Percentiles rank a stretch among this genome's conserved stretches.
Evolutionary conservation across 2,329 filamentous ascomycete genomes (phyloP).

Genomic region (Ambrosiella beaveri): DNA sequence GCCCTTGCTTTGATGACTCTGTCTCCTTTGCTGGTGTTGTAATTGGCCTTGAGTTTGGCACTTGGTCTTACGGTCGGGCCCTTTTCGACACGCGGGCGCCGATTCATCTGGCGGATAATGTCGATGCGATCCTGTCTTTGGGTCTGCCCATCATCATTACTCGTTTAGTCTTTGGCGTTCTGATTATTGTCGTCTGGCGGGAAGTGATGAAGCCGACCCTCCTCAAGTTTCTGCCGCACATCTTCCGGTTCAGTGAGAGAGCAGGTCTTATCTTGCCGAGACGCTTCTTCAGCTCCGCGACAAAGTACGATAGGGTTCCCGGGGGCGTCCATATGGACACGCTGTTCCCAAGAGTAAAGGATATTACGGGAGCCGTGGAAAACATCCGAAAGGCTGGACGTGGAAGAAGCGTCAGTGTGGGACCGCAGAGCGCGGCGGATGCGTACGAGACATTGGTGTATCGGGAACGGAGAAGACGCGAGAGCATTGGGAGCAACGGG

Average conservation of each 20-base stretch:
- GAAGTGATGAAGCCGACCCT: constrained; percentile 74
- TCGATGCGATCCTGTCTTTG: constrained; percentile 46
- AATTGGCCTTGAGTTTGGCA: constrained; percentile 66
- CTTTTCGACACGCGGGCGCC: constrained; percentile 41
- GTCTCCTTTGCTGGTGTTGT: constrained; percentile 84
- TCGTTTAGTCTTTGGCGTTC: constrained; percentile 62
- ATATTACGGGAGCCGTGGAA: constrained; percentile 66
- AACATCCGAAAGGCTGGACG: constrained; percentile 62
- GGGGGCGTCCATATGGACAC: constrained; percentile 57
- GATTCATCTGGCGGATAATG: constrained; percentile 2
- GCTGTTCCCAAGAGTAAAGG: constrained; percentile 74
- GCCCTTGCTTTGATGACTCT: constrained; percentile 91
- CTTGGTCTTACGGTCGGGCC: constrained; percentile 35
- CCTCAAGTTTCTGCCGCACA: constrained; percentile 59
- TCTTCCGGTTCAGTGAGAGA: constrained; percentile 74
- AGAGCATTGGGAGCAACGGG: constrained; percentile 37
- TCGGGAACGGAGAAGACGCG: constrained; percentile 46
- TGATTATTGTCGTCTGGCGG: constrained; percentile 77
- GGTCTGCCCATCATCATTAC: constrained; percentile 45
- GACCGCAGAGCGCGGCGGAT: constrained; percentile 89
- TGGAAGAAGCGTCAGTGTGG: constrained; percentile 70
- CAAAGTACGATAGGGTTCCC: constrained; percentile 72
- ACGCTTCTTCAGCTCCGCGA: constrained; percentile 79
- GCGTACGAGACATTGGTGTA: constrained; percentile 92
- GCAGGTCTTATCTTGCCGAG: constrained; percentile 65